A percentile compares a stretch with the other conserved stretches of the same genome.
Conservation (phyloP, 441 rosid species). For the Brassica hybrid region DNA sequence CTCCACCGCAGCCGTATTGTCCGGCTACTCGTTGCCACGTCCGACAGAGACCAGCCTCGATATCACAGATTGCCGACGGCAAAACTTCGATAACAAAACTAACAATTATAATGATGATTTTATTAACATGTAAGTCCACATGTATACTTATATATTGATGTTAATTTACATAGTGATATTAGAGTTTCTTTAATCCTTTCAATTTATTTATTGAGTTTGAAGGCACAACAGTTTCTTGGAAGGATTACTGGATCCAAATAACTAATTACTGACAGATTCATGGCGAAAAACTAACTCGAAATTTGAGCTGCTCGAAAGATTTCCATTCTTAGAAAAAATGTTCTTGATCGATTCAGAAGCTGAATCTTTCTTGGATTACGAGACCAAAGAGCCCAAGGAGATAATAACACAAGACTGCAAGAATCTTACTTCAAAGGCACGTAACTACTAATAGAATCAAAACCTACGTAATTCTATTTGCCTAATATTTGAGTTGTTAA, state of each 20-base stretch:
- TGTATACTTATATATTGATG: neutral
- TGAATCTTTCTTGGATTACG: conserved; percentile 34
- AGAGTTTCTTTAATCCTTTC: neutral
- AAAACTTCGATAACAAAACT: conserved; percentile 29
- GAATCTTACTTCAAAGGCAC: conserved; percentile 38
- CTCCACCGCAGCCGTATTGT: conserved; percentile 21
- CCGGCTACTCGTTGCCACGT: conserved; percentile 44
- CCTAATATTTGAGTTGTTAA: neutral
- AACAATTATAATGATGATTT: conserved; percentile 25
- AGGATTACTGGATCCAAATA: conserved; percentile 37
- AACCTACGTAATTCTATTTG: conserved; percentile 6
- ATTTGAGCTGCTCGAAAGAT: conserved; percentile 27
- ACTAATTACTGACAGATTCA: conserved; percentile 21
- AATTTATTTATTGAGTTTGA: neutral
- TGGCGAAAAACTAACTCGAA: conserved; percentile 29
- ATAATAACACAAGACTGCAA: conserved; percentile 22
- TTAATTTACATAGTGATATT: neutral
- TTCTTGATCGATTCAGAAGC: conserved; percentile 40
- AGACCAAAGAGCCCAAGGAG: conserved; percentile 21
- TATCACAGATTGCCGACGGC: conserved; percentile 31
- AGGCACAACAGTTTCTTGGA: conserved; percentile 38
- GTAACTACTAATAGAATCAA: conserved; percentile 2
- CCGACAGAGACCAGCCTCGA: conserved; percentile 33
- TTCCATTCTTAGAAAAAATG: conserved; percentile 30
- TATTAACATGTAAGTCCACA: conserved; percentile 40